Percentiles rank a stretch among this genome's conserved stretches.
Conservation (phyloP, 2,329 filamentous ascomycete genomes). For the Phaeosphaeria sp. region DNA sequence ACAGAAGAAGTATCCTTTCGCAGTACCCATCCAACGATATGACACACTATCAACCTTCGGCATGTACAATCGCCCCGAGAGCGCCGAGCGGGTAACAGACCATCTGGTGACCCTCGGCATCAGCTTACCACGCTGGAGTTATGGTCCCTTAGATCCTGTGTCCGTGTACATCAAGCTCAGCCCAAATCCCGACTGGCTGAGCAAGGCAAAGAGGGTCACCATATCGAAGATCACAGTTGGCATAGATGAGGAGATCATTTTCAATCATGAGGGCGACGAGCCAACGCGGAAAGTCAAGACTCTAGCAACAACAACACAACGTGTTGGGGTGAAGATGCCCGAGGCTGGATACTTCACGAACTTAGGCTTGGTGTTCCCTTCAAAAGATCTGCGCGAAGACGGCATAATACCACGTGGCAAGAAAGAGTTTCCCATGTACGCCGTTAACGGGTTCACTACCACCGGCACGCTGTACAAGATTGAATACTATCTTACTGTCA, state of each 20-base stretch:
- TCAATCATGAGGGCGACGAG: slow-evolving; percentile 96
- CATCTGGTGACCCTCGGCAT: slow-evolving; percentile 91
- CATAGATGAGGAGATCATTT: slow-evolving; percentile 98
- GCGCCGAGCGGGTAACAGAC: slow-evolving; percentile 83
- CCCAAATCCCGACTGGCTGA: slow-evolving; percentile 90
- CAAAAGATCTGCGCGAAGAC: slow-evolving; percentile 87
- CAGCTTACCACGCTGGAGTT: slow-evolving; percentile 93
- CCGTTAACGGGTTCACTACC: slow-evolving; percentile 89
- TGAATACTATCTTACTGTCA: slow-evolving; percentile 93
- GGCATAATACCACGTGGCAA: slow-evolving; percentile 86
- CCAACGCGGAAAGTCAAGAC: slow-evolving; percentile 88
- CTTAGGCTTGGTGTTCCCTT: slow-evolving; percentile 86
- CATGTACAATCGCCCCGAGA: slow-evolving; percentile 98
- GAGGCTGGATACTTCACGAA: slow-evolving; percentile 94
- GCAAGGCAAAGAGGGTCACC: slow-evolving; percentile 87
- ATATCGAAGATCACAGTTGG: slow-evolving; percentile 92
- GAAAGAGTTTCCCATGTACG: slow-evolving; percentile 86
- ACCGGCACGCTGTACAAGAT: slow-evolving; percentile 96
- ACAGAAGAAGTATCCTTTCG: slow-evolving; percentile 90
- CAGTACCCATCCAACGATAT: slow-evolving; percentile 89
- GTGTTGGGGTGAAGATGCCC: slow-evolving; percentile 82
- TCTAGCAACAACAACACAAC: slow-evolving; percentile 81
- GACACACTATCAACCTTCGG: slow-evolving; percentile 98
- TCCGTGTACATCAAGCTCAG: slow-evolving; percentile 94
- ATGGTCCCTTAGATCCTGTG: slow-evolving; percentile 92